Percentiles rank a stretch among this genome's conserved stretches.
phyloP scores from a whole-genome alignment of 177 flowering plant species.

The Vitis hybrid region DNA sequence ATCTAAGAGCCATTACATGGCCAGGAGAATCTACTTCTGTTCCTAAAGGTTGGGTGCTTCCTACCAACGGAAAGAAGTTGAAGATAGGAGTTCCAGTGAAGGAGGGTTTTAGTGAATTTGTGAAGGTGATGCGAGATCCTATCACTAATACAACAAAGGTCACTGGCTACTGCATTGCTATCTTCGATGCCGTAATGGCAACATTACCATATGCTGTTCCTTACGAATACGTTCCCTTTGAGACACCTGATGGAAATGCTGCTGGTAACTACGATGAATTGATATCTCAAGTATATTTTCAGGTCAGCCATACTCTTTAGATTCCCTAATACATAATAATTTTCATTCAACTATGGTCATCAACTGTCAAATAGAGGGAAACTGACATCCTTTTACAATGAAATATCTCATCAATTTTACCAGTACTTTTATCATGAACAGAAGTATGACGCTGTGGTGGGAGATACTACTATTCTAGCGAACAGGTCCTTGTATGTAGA shows the following conservation, averaged over 20 bases:
- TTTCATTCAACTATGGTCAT: no score
- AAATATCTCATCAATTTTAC: no score
- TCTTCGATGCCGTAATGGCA: constrained; percentile 31
- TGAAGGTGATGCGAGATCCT: constrained; percentile 18
- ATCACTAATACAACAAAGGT: not conserved
- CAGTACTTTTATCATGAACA: not conserved
- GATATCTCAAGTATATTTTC: constrained; percentile 12
- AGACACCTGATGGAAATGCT: not conserved
- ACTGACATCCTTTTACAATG: not conserved
- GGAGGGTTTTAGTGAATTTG: constrained; percentile 30
- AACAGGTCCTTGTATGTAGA: constrained; percentile 36
- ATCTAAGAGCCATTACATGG: constrained; percentile 28
- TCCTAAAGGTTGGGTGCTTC: constrained; percentile 39
- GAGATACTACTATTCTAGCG: constrained; percentile 48
- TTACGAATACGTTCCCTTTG: constrained; percentile 22
- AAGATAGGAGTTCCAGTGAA: constrained; percentile 39
- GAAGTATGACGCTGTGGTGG: constrained; percentile 45
- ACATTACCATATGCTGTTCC: constrained; percentile 24
- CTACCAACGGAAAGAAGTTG: constrained; percentile 23
- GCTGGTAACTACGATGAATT: constrained; percentile 27
- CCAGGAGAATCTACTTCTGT: constrained; percentile 28
- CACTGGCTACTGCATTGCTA: constrained; percentile 35
- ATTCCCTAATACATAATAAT: not conserved
- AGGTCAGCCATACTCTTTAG: constrained; percentile 14
- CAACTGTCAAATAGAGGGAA: not conserved